phyloP scores from a whole-genome alignment of 805 yeast species.

The Hanseniaspora lachancei region DNA sequence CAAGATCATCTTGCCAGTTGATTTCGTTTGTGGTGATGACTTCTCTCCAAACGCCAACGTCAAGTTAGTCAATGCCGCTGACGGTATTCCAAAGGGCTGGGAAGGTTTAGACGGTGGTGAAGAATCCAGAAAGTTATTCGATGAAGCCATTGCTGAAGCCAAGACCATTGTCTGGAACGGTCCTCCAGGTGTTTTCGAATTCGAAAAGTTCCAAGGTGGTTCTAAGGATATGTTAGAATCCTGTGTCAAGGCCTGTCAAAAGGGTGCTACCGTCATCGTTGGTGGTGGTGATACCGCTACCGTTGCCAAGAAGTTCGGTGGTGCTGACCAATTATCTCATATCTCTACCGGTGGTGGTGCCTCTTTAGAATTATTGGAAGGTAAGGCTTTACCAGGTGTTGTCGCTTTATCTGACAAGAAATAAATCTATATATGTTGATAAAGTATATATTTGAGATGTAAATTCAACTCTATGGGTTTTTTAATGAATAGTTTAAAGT shows the following conservation, averaged over 20 bases:
- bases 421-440: slow-evolving; percentile 12
- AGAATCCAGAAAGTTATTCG: slow-evolving; percentile 67
- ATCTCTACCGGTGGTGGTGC: slow-evolving; percentile 99
- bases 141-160: slow-evolving; percentile 74
- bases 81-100: slow-evolving; percentile 91
- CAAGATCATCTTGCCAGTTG: slow-evolving; percentile 86
- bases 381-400: slow-evolving; percentile 97
- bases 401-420: slow-evolving; percentile 71
- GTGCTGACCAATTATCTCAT: slow-evolving; percentile 89
- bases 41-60: slow-evolving; percentile 83
- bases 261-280: slow-evolving; percentile 87
- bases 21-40: slow-evolving; percentile 89
- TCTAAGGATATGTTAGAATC: slow-evolving; percentile 84
- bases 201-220: slow-evolving; percentile 81
- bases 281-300: slow-evolving; percentile 99
- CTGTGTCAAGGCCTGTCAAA: slow-evolving; percentile 69
- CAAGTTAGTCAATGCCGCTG: slow-evolving; percentile 71
- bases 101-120: slow-evolving; percentile 96
- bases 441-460: neutral
- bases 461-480: neutral
- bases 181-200: slow-evolving; percentile 99
- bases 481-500: neutral
- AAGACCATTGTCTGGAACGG: slow-evolving; percentile 99
- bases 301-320: slow-evolving; percentile 96
- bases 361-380: slow-evolving; percentile 94